phyloP scores from a whole-genome alignment of 2,329 filamentous ascomycete species.

The Colletotrichum sidae region DNA sequence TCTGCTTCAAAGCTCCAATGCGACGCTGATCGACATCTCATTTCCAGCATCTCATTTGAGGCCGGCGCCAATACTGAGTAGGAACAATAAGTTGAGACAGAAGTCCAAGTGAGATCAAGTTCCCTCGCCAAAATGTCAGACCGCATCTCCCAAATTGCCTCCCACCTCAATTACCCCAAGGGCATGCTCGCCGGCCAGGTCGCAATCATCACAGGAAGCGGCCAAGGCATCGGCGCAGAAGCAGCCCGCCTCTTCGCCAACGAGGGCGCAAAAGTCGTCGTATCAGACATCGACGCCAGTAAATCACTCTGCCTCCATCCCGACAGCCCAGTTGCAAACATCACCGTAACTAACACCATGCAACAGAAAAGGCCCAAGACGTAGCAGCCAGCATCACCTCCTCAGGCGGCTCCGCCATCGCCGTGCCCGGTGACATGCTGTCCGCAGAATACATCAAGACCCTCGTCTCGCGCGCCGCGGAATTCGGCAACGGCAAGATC shows the following conservation, averaged over 20 bases:
- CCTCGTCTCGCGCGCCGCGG: constrained; percentile 80
- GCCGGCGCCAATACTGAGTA: no score
- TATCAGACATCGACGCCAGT: constrained; percentile 86
- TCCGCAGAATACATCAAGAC: constrained; percentile 75
- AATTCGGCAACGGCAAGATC: constrained; percentile 88
- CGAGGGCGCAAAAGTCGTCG: constrained; percentile 85
- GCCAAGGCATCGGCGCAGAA: constrained; percentile 91
- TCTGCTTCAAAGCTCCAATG: constrained; percentile 11
- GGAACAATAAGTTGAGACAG: no score
- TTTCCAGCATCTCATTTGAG: not conserved
- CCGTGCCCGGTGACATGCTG: constrained; percentile 82
- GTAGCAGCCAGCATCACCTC: constrained; percentile 78
- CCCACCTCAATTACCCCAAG: constrained; percentile 84
- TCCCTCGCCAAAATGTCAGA: constrained; percentile 56
- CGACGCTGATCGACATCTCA: not conserved
- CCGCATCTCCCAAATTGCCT: constrained; percentile 77
- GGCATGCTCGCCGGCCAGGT: constrained; percentile 84
- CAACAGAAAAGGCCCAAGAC: constrained; percentile 72
- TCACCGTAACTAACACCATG: constrained; percentile 3
- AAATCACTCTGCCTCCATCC: constrained; percentile 41
- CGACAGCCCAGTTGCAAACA: no score
- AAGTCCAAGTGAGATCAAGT: no score
- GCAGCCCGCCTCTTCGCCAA: constrained; percentile 85
- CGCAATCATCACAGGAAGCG: constrained; percentile 88
- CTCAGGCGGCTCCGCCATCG: constrained; percentile 74